A percentile compares a stretch with the other conserved stretches of the same genome.
phyloP scores from a whole-genome alignment of 108 stramenopile genomes.

The Fistulifera solaris region DNA sequence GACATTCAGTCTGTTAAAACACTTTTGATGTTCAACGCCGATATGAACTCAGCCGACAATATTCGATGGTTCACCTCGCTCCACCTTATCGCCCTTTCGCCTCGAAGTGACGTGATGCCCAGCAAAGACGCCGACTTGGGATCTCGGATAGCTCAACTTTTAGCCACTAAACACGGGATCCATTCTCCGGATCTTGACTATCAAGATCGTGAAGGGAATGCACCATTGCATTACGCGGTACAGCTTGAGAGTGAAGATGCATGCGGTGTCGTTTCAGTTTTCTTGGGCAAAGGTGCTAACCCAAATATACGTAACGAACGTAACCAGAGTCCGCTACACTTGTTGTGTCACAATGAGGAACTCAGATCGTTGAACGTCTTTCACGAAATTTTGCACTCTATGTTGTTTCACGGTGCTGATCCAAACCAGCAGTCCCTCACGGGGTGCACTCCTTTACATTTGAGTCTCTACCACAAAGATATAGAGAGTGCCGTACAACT shows the following conservation, averaged over 20 bases:
- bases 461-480: constrained; percentile 70
- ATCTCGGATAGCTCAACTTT: constrained; percentile 18
- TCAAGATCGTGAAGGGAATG: constrained; percentile 81
- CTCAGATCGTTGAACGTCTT: constrained; percentile 46
- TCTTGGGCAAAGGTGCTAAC: constrained; percentile 63
- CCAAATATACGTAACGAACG: constrained; percentile 61
- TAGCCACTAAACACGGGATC: constrained; percentile 10
- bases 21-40: constrained; percentile 44
- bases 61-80: constrained; percentile 70
- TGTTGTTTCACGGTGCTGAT: constrained; percentile 65
- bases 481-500: constrained; percentile 58
- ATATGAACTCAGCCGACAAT: constrained; percentile 70
- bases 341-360: constrained; percentile 71
- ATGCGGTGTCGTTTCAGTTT: constrained; percentile 42
- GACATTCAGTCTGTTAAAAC: constrained; percentile 54
- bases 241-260: constrained; percentile 64
- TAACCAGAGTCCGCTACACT: constrained; percentile 71
- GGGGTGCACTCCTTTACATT: constrained; percentile 76
- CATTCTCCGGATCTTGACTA: constrained; percentile 51
- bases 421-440: constrained; percentile 65
- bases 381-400: constrained; percentile 51
- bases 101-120: constrained; percentile 6
- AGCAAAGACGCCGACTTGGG: constrained; percentile 6
- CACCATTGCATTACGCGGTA: constrained; percentile 72
- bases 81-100: constrained; percentile 52